Conservation (phyloP, 192 early-diverging fungal genomes). For the Backusella macrospora region DNA sequence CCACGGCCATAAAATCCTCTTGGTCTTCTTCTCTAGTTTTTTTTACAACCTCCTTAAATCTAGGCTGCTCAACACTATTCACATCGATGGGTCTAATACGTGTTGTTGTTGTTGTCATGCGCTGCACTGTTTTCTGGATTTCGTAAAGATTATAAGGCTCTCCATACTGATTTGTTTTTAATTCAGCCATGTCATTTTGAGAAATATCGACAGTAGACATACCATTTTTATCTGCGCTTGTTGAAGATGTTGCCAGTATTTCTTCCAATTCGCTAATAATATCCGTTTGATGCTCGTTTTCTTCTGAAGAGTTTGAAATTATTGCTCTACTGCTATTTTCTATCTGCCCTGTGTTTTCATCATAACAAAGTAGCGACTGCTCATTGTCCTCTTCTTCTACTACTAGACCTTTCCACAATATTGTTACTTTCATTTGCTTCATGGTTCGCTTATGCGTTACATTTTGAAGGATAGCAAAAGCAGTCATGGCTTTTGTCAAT, state of each 20-base stretch:
- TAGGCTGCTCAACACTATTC: constrained; percentile 15
- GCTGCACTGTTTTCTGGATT: constrained; percentile 35
- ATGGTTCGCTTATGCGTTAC: constrained; percentile 68
- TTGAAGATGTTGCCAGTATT: constrained; percentile 19
- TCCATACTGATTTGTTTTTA: constrained; percentile 6
- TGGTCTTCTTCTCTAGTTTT: constrained; percentile 37
- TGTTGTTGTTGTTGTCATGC: constrained; percentile 31
- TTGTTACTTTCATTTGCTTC: constrained; percentile 45
- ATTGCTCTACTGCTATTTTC: background rate
- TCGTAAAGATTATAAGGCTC: constrained; percentile 31
- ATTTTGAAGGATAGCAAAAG: constrained; percentile 81
- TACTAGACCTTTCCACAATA: constrained; percentile 66
- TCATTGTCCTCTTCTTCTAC: constrained; percentile 48
- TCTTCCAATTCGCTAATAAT: constrained; percentile 41
- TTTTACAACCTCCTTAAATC: constrained; percentile 34
- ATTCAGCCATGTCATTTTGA: background rate
- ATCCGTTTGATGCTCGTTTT: constrained; percentile 24
- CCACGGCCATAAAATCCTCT: constrained; percentile 40
- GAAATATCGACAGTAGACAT: background rate
- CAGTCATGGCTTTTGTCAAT: constrained; percentile 80
- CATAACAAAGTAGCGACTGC: constrained; percentile 26
- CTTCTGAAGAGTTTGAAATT: constrained; percentile 20
- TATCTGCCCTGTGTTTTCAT: constrained; percentile 8
- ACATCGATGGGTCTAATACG: constrained; percentile 37
- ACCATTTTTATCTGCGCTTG: background rate